A percentile compares a stretch with the other conserved stretches of the same genome.
phyloP scores from a whole-genome alignment of 371 early-diverging fungal species.

The Apophysomyces variabilis region DNA sequence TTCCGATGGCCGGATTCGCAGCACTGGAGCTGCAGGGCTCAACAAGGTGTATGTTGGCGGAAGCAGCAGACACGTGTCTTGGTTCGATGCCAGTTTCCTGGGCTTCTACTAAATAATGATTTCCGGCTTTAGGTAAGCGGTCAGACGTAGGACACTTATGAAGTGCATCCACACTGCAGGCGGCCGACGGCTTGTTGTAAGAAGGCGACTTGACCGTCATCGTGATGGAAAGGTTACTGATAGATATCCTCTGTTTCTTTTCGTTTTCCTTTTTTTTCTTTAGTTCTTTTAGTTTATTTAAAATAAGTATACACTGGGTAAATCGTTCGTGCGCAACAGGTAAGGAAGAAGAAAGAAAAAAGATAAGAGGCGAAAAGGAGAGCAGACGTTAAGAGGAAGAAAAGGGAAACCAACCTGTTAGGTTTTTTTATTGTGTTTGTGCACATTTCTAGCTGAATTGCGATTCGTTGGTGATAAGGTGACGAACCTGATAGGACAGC shows the following conservation, averaged over 20 bases:
- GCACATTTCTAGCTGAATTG: constrained; percentile 3
- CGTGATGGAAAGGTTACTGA: constrained; percentile 9
- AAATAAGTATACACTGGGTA: no score
- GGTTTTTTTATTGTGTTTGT: not conserved
- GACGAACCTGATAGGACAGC: not conserved
- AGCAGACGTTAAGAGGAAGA: not conserved
- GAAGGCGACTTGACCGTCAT: constrained; percentile 60
- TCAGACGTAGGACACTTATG: constrained; percentile 52
- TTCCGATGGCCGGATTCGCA: constrained; percentile 60
- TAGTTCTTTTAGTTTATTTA: no score
- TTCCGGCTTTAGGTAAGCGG: not conserved
- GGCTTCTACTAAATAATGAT: constrained; percentile 32
- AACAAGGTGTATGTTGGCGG: constrained; percentile 49
- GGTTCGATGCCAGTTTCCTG: constrained; percentile 47
- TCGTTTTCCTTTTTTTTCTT: not conserved
- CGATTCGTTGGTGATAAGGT: constrained; percentile 5
- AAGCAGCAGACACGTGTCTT: constrained; percentile 36
- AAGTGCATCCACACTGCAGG: constrained; percentile 56
- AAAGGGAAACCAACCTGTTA: not conserved
- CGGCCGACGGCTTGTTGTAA: constrained; percentile 57
- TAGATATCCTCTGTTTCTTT: not conserved
- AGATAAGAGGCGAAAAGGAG: not conserved
- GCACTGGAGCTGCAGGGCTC: constrained; percentile 63
- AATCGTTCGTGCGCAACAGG: not conserved
- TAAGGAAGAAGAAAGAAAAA: not conserved